A percentile compares a stretch with the other conserved stretches of the same genome.
Evolutionary conservation across 2,329 filamentous ascomycete genomes (phyloP).

Genomic region (Beauveria sp.): DNA sequence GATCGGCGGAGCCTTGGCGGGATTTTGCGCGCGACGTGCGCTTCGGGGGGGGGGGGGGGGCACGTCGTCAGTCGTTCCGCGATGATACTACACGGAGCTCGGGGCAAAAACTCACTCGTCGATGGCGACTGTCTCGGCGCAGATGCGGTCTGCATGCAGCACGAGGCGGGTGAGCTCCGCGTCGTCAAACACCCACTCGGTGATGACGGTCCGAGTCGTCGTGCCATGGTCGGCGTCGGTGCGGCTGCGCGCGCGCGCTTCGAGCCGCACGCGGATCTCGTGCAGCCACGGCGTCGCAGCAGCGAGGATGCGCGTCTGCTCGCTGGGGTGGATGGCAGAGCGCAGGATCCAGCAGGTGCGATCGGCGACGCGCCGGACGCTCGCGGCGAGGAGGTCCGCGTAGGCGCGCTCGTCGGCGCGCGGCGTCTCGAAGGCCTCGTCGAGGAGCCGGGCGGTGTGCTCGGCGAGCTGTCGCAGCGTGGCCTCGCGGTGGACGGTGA

Average conservation of each 20-base stretch:
- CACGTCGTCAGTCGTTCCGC: background rate
- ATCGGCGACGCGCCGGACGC: background rate
- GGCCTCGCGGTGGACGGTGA: slow-evolving; percentile 6
- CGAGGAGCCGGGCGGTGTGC: background rate
- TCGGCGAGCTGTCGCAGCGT: slow-evolving; percentile 2
- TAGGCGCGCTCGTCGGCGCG: background rate
- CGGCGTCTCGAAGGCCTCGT: background rate
- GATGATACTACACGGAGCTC: too few relatives aligned
- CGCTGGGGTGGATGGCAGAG: background rate
- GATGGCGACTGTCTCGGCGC: background rate
- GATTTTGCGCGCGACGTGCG: background rate
- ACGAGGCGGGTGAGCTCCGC: background rate
- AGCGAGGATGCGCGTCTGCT: slow-evolving; percentile 3
- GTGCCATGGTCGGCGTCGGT: background rate
- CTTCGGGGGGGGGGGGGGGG: background rate
- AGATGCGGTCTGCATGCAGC: background rate
- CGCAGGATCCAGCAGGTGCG: background rate
- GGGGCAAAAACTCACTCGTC: background rate
- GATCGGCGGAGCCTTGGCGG: background rate
- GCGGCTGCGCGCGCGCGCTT: background rate
- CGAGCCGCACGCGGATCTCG: background rate
- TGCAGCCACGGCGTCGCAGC: background rate
- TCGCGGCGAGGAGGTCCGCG: slow-evolving; percentile 7
- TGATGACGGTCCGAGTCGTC: background rate
- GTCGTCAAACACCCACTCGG: slow-evolving; percentile 4